Evolutionary conservation across 1,139 yeast genomes (phyloP).

Genomic region (Suhomyces kunorum): DNA sequence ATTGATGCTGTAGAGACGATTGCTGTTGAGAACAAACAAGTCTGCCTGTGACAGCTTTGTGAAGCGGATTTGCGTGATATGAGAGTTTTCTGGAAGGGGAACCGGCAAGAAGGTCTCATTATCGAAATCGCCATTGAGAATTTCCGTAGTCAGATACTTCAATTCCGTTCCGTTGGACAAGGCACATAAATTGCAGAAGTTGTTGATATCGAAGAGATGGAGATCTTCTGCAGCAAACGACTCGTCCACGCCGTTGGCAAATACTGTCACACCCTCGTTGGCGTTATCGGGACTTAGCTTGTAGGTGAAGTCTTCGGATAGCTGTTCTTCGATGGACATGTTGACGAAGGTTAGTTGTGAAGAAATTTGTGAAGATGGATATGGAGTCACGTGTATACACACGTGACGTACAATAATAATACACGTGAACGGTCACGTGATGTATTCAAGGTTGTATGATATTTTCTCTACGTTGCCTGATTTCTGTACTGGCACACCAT

Average conservation of each 20-base stretch:
- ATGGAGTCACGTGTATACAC: neutral
- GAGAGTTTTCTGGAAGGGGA: neutral
- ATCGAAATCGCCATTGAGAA: constrained; percentile 10
- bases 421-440: neutral
- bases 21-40: constrained; percentile 4
- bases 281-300: constrained; percentile 26
- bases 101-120: neutral
- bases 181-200: constrained; percentile 28
- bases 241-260: constrained; percentile 30
- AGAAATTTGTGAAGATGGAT: neutral
- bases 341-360: neutral
- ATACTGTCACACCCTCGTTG: constrained; percentile 30
- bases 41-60: constrained; percentile 9
- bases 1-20: neutral
- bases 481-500: no score
- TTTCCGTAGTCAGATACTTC: constrained; percentile 21
- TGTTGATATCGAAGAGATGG: constrained; percentile 33
- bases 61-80: constrained; percentile 29
- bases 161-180: constrained; percentile 32
- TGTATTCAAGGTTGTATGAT: no score
- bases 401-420: no score
- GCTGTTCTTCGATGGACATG: constrained; percentile 25
- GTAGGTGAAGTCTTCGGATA: constrained; percentile 45
- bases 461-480: no score
- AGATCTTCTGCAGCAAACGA: constrained; percentile 20